Evolutionary conservation across 495 filamentous ascomycete species (phyloP).

Genomic region (Extremus antarcticus): DNA sequence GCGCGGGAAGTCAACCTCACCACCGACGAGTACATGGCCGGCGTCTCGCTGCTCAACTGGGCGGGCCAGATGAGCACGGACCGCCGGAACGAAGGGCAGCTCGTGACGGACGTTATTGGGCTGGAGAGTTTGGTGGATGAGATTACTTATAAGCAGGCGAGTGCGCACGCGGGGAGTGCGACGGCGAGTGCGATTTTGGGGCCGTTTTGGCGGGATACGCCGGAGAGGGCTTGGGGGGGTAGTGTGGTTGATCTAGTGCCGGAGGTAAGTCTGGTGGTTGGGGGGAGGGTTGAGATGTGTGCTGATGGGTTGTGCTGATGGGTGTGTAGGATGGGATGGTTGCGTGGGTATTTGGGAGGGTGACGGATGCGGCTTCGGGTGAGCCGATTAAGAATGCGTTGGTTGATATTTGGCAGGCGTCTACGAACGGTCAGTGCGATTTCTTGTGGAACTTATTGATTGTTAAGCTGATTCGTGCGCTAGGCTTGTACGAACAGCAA

Average conservation of each 20-base stretch:
- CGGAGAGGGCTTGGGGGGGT: background rate
- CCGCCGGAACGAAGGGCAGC: conserved; percentile 62
- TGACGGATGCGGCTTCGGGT: background rate
- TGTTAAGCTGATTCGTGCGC: background rate
- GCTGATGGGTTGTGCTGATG: background rate
- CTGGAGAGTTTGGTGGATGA: conserved; percentile 39
- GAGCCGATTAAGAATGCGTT: background rate
- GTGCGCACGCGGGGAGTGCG: background rate
- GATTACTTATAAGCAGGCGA: conserved; percentile 2
- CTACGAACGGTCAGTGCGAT: background rate
- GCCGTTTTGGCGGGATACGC: background rate
- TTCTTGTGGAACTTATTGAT: too few relatives aligned
- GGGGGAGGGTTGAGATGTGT: too few relatives aligned
- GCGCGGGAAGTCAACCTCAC: conserved; percentile 70
- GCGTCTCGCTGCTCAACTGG: conserved; percentile 47
- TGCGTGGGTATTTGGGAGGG: background rate
- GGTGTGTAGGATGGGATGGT: background rate
- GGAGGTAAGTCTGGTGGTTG: too few relatives aligned
- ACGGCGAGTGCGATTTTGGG: background rate
- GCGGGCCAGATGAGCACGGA: conserved; percentile 44
- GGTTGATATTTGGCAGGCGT: conserved; percentile 1
- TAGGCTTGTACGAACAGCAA: background rate
- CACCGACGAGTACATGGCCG: conserved; percentile 66
- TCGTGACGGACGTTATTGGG: conserved; percentile 65
- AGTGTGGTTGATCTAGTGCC: background rate